phyloP scores from a whole-genome alignment of 2,329 filamentous ascomycete genomes.

The Massarina eburnea region DNA sequence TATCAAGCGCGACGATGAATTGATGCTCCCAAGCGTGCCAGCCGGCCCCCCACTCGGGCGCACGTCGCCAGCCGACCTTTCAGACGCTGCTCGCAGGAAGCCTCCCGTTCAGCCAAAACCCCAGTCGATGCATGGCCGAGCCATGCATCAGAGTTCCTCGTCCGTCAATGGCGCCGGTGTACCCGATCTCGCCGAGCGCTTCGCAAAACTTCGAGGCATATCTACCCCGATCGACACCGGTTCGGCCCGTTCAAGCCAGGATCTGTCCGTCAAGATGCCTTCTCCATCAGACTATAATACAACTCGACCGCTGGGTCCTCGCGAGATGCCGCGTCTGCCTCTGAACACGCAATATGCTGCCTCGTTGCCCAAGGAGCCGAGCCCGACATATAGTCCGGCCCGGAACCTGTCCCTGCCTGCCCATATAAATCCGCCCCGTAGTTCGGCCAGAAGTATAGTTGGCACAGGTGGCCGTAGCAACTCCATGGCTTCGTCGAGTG shows the following conservation, averaged over 20 bases:
- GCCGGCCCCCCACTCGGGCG: conserved; percentile 19
- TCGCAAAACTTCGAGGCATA: conserved; percentile 37
- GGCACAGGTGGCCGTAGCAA: conserved; percentile 57
- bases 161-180: conserved; percentile 21
- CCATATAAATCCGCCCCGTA: conserved; percentile 65
- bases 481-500: conserved; percentile 49
- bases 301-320: conserved; percentile 49
- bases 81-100: conserved; percentile 28
- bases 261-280: conserved; percentile 45
- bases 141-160: conserved; percentile 46
- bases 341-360: conserved; percentile 56
- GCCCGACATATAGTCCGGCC: conserved; percentile 77
- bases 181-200: conserved; percentile 40
- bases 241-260: conserved; percentile 23
- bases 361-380: conserved; percentile 68
- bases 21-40: conserved; percentile 40
- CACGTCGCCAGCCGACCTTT: conserved; percentile 18
- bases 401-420: conserved; percentile 69
- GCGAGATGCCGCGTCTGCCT: conserved; percentile 57
- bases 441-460: conserved; percentile 65
- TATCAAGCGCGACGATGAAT: conserved; percentile 24
- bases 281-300: conserved; percentile 43
- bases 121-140: conserved; percentile 64
- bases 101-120: conserved; percentile 66
- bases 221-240: conserved; percentile 23